These are phyloP conservation scores for Thalassiosira tumida DNA, from an alignment of 352 stramenopile genomes.

Conservation along the genomic window DNA sequence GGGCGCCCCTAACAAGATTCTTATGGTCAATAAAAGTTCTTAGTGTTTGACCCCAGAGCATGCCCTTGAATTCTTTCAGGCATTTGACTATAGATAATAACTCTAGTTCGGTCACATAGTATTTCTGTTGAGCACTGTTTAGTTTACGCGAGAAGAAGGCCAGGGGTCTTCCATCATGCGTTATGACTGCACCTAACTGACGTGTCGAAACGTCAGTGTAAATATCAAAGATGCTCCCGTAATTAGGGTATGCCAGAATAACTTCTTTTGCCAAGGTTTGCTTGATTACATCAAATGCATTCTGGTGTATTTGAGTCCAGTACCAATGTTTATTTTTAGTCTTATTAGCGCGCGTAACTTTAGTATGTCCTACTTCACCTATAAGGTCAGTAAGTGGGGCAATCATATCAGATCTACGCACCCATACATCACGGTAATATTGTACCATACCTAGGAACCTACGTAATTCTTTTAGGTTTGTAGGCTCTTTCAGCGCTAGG, in stretches of 20 bases:
- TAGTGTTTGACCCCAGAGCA: not conserved
- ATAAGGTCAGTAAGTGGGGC: conserved; percentile 2
- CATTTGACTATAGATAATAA: conserved; percentile 3
- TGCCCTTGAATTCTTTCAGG: not conserved
- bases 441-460: conserved; percentile 4
- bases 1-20: not conserved
- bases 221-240: not conserved
- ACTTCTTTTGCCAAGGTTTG: not conserved
- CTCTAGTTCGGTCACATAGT: conserved; percentile 5
- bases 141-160: not conserved
- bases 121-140: not conserved
- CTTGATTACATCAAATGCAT: not conserved
- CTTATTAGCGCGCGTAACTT: not conserved
- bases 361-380: not conserved
- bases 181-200: not conserved
- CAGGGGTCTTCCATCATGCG: not conserved
- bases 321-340: not conserved
- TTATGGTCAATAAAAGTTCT: not conserved
- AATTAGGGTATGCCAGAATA: not conserved
- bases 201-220: not conserved
- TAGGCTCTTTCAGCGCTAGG: not conserved
- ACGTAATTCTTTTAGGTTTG: not conserved
- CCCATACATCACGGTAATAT: not conserved
- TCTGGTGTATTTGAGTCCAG: not conserved
- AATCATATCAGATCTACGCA: not conserved